Percentiles rank a stretch among this genome's conserved stretches.
Evolutionary conservation across 352 stramenopile species (phyloP).

Genomic region (Phytopythium ostracodes): DNA sequence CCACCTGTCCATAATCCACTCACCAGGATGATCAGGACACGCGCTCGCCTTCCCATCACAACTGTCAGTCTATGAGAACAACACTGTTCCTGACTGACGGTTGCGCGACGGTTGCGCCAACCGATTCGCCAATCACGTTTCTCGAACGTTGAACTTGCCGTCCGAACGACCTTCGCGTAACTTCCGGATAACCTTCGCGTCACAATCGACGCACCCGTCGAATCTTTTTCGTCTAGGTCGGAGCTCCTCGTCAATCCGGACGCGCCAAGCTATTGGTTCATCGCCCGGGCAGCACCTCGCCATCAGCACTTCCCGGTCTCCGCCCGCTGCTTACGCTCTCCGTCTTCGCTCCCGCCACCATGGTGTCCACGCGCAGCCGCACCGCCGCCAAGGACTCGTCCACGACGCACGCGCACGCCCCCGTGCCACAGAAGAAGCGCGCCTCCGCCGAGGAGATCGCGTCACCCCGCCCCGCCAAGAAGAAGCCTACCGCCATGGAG

Average conservation of each 20-base stretch:
- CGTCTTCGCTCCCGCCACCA: slow-evolving; percentile 7
- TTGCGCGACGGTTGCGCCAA: neutral
- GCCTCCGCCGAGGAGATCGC: slow-evolving; percentile 11
- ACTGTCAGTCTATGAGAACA: no score
- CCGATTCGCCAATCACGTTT: no score
- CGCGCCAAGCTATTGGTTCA: neutral
- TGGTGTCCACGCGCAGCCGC: slow-evolving; percentile 59
- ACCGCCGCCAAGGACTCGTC: slow-evolving; percentile 24
- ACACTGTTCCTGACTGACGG: no score
- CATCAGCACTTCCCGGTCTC: neutral
- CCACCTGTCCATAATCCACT: no score
- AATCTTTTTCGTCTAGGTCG: neutral
- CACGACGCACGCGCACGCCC: slow-evolving; percentile 2
- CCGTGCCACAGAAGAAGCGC: slow-evolving; percentile 28
- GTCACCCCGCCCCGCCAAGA: slow-evolving; percentile 35
- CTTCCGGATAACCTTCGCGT: neutral
- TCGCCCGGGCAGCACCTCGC: neutral
- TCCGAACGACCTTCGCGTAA: neutral
- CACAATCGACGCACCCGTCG: neutral
- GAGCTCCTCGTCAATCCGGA: neutral
- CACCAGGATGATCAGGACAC: no score
- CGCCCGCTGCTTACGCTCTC: no score
- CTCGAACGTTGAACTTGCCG: neutral
- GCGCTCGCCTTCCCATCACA: no score
- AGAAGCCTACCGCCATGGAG: slow-evolving; percentile 48